These are phyloP conservation scores for Polygonum aviculare DNA, from an alignment of 148 eudicot genomes.

Conservation along the genomic window DNA sequence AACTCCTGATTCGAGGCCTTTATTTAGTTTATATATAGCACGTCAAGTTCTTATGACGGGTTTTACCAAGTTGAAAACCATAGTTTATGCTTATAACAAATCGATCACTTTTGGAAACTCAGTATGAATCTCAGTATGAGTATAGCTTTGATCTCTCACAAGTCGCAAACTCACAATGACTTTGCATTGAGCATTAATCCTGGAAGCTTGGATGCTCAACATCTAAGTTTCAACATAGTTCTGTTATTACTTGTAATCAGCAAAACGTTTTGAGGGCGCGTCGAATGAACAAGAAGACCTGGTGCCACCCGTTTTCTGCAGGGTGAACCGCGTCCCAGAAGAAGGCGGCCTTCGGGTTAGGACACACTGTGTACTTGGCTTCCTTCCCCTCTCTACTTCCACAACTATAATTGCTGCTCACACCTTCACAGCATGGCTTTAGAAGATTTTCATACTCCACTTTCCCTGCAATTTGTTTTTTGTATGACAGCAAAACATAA, in stretches of 20 bases:
- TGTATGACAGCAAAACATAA: too few relatives aligned
- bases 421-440: slow-evolving; percentile 51
- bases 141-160: too few relatives aligned
- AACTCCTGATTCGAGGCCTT: too few relatives aligned
- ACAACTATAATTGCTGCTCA: slow-evolving; percentile 24
- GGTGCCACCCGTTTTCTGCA: slow-evolving; percentile 53
- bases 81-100: too few relatives aligned
- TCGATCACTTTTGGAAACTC: too few relatives aligned
- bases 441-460: slow-evolving; percentile 12
- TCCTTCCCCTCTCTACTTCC: slow-evolving; percentile 28
- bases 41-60: too few relatives aligned
- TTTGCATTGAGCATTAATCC: too few relatives aligned
- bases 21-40: too few relatives aligned
- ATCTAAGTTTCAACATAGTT: background rate
- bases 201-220: too few relatives aligned
- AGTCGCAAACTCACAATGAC: too few relatives aligned
- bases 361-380: slow-evolving; percentile 21
- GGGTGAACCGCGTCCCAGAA: slow-evolving; percentile 70
- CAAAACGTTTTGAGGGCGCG: background rate
- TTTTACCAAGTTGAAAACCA: too few relatives aligned
- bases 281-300: slow-evolving; percentile 26
- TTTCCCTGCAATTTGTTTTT: slow-evolving; percentile 9
- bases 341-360: slow-evolving; percentile 29
- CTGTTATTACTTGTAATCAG: background rate
- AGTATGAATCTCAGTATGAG: too few relatives aligned